Evolutionary conservation across 306 rosid genomes (phyloP).

Genomic region (Dalbergia cochinchinensis): DNA sequence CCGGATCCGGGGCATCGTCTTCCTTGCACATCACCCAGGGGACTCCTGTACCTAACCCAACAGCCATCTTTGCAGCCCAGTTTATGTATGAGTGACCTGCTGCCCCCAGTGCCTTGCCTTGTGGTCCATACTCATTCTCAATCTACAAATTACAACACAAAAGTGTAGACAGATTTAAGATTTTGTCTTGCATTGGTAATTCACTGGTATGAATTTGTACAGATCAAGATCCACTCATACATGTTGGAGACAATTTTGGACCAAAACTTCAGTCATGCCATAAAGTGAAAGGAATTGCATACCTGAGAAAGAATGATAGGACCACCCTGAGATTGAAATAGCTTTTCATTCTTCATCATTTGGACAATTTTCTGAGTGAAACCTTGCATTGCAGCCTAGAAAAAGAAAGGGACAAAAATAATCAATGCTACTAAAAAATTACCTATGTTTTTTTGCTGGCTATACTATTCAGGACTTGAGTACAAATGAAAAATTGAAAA

Average conservation of each 20-base stretch:
- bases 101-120: slow-evolving; percentile 62
- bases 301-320: slow-evolving; percentile 98
- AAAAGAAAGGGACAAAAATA: background rate
- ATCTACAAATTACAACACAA: slow-evolving; percentile 57
- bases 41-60: slow-evolving; percentile 81
- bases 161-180: slow-evolving; percentile 11
- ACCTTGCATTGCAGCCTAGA: slow-evolving; percentile 91
- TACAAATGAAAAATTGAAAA: background rate
- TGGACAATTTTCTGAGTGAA: slow-evolving; percentile 89
- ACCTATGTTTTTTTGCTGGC: background rate
- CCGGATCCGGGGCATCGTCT: slow-evolving; percentile 98
- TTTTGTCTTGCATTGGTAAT: slow-evolving; percentile 27
- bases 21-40: slow-evolving; percentile 99
- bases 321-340: slow-evolving; percentile 96
- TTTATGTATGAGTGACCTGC: slow-evolving; percentile 70
- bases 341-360: slow-evolving; percentile 89
- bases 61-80: slow-evolving; percentile 99
- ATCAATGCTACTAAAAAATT: slow-evolving; percentile 3
- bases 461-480: slow-evolving; percentile 5
- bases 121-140: slow-evolving; percentile 92
- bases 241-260: slow-evolving; percentile 37
- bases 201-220: background rate
- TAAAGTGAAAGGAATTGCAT: slow-evolving; percentile 32
- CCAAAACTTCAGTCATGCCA: slow-evolving; percentile 8
- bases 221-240: slow-evolving; percentile 36